Conservation (phyloP, 495 filamentous ascomycete species). For the Penicillium crystallinum region DNA sequence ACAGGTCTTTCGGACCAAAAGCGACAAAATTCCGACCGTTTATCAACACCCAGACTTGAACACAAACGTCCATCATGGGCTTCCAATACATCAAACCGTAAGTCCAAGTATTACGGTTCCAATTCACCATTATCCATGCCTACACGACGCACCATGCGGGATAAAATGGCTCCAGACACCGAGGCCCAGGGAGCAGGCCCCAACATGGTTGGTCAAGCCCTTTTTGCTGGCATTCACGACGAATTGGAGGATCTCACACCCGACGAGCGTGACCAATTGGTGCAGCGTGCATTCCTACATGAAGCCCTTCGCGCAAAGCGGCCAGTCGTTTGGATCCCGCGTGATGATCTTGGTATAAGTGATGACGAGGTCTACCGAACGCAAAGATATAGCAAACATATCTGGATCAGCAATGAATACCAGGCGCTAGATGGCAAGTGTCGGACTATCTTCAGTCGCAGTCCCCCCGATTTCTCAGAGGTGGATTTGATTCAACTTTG, state of each 20-base stretch:
- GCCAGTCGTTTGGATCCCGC: conserved; percentile 90
- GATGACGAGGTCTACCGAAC: conserved; percentile 87
- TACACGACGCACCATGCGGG: conserved; percentile 29
- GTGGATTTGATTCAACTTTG: conserved; percentile 82
- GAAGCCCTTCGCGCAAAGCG: conserved; percentile 77
- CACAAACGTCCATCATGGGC: conserved; percentile 38
- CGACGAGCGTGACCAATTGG: conserved; percentile 80
- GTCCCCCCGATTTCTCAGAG: conserved; percentile 89
- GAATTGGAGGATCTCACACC: conserved; percentile 93
- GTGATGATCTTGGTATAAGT: conserved; percentile 83
- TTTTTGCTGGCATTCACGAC: conserved; percentile 83
- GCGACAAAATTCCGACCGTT: conserved; percentile 7
- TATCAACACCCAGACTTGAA: conserved; percentile 17
- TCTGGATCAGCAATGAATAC: conserved; percentile 94
- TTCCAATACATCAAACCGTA: conserved; percentile 33
- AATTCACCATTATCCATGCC: conserved; percentile 30
- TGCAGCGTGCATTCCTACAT: conserved; percentile 87
- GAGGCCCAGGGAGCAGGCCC: conserved; percentile 59
- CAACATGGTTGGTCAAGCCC: conserved; percentile 59
- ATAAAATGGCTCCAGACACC: conserved; percentile 45
- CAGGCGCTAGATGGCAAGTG: conserved; percentile 79
- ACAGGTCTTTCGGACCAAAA: conserved; percentile 19
- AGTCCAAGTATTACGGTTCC: conserved; percentile 38
- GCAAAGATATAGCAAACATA: conserved; percentile 66
- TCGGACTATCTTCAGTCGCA: conserved; percentile 79